These are phyloP conservation scores for Xylariaceae sp. DNA, from an alignment of 2,329 filamentous ascomycete species.

Conservation along the genomic window DNA sequence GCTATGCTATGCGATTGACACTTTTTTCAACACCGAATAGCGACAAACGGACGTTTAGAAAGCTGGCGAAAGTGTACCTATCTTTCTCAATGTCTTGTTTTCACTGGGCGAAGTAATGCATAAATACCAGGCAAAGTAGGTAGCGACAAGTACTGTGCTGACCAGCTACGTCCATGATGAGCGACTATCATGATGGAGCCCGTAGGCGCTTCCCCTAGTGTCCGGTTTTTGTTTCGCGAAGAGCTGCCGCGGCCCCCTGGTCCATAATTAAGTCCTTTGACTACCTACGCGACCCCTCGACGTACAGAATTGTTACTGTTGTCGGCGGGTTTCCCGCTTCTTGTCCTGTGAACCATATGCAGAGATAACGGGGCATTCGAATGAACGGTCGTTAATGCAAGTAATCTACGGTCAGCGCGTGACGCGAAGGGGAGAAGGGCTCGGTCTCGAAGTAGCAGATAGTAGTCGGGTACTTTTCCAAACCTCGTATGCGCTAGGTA, in stretches of 20 bases:
- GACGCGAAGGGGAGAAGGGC: background rate
- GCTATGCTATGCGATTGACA: background rate
- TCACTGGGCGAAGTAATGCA: background rate
- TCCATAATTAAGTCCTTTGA: background rate
- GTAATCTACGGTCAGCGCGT: background rate
- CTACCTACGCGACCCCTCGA: background rate
- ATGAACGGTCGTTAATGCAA: background rate
- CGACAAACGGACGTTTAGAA: too few species aligned
- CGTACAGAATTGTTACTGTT: background rate
- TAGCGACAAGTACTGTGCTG: background rate
- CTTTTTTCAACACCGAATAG: too few species aligned
- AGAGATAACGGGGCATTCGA: background rate
- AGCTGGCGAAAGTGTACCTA: too few species aligned
- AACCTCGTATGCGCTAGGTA: background rate
- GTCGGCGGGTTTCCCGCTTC: too few species aligned
- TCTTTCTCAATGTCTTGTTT: background rate
- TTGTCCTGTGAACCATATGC: too few species aligned
- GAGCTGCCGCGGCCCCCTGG: background rate
- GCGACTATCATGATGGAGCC: too few species aligned
- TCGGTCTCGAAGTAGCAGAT: background rate
- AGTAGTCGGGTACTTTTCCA: too few species aligned
- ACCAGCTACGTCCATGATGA: background rate
- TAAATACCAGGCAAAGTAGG: background rate
- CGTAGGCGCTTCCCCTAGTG: background rate
- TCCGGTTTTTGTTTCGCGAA: background rate